These are phyloP conservation scores for Grigorovia humatica DNA, from an alignment of 805 yeast species.

Conservation along the genomic window DNA sequence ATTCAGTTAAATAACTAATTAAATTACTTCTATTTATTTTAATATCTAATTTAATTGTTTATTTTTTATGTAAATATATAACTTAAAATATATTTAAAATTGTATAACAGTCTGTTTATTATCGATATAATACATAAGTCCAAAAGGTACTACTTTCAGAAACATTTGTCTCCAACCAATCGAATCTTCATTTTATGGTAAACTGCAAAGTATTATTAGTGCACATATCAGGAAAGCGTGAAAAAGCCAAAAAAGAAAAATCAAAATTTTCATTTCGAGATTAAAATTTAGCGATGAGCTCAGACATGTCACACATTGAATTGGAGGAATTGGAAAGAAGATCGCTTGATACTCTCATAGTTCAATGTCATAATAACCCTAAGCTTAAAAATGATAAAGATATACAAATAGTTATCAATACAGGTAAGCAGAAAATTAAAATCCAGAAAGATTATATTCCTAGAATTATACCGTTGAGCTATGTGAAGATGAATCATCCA, in stretches of 20 bases:
- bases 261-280: not conserved
- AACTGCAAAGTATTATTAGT: too few species aligned
- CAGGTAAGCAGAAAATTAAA: slow-evolving; percentile 34
- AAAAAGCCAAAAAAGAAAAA: not conserved
- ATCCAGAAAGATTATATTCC: slow-evolving; percentile 41
- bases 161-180: too few species aligned
- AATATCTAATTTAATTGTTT: not conserved
- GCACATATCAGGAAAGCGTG: not conserved
- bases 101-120: not conserved
- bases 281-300: slow-evolving; percentile 2
- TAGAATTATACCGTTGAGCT: slow-evolving; percentile 47
- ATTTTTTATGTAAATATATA: not conserved
- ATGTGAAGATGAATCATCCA: slow-evolving; percentile 37
- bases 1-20: slow-evolving; percentile 13
- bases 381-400: slow-evolving; percentile 19
- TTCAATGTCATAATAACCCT: slow-evolving; percentile 26
- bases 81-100: not conserved
- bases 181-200: too few species aligned
- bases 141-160: too few species aligned
- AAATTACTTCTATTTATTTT: not conserved
- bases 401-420: slow-evolving; percentile 36
- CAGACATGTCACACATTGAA: not conserved
- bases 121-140: not conserved
- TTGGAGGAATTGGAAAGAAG: slow-evolving; percentile 8
- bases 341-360: slow-evolving; percentile 17